Percentiles rank a stretch among this genome's conserved stretches.
Conservation (phyloP, 2,329 filamentous ascomycete genomes). For the Septoria petroselini region DNA sequence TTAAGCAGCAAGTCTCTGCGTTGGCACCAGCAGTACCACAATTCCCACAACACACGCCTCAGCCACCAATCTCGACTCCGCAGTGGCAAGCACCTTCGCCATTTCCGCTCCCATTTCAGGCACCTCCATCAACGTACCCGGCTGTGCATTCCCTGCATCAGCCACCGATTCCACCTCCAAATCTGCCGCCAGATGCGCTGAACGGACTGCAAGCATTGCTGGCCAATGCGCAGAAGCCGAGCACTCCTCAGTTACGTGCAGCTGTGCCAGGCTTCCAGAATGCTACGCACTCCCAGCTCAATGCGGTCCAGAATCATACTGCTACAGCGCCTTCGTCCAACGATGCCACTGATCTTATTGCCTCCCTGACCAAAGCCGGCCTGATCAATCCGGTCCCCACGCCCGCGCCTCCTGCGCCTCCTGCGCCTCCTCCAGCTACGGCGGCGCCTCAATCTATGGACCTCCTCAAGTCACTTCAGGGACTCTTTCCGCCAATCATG, state of each 20-base stretch:
- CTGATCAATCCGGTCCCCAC: slow-evolving; percentile 22
- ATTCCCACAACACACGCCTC: slow-evolving; percentile 34
- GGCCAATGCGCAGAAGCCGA: slow-evolving; percentile 38
- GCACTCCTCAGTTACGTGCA: slow-evolving; percentile 38
- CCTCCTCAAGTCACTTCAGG: slow-evolving; percentile 30
- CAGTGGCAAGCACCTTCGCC: slow-evolving; percentile 34
- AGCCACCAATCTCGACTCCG: slow-evolving; percentile 29
- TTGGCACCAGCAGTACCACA: slow-evolving; percentile 59
- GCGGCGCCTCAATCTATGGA: slow-evolving; percentile 20
- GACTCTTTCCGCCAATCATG: slow-evolving; percentile 29
- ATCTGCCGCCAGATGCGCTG: slow-evolving; percentile 34
- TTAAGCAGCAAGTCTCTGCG: slow-evolving; percentile 79
- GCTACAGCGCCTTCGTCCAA: slow-evolving; percentile 24
- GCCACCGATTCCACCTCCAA: slow-evolving; percentile 23
- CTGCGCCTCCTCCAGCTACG: slow-evolving; percentile 14
- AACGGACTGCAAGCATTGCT: slow-evolving; percentile 37
- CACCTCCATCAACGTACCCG: slow-evolving; percentile 27
- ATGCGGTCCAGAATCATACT: slow-evolving; percentile 33
- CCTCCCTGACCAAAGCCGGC: slow-evolving; percentile 35
- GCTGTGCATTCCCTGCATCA: slow-evolving; percentile 23
- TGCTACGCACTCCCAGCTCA: slow-evolving; percentile 34
- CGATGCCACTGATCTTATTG: slow-evolving; percentile 31
- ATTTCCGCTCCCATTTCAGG: slow-evolving; percentile 35
- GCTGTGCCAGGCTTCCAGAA: slow-evolving; percentile 34
- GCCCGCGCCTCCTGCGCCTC: slow-evolving; percentile 12